Evolutionary conservation across 805 yeast genomes (phyloP), one percentile per base, ranked within the genome.

Genomic region (Wickerhamiella azymoides): DNA sequence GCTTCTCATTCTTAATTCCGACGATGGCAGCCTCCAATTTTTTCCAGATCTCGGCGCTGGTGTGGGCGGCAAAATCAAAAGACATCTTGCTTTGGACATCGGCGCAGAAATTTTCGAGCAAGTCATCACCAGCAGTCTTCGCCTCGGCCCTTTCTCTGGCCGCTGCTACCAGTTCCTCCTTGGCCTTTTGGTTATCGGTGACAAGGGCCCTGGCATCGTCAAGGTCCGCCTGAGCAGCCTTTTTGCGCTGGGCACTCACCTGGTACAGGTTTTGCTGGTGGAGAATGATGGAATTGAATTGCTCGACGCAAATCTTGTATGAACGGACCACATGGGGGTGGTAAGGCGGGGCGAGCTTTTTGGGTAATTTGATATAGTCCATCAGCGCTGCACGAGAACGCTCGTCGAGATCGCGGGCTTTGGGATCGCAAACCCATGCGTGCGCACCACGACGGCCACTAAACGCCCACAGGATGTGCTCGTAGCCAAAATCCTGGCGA

Each of bases 381-480:
- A 88, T 79, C 10, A 92, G 73, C 2, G 94, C 77, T 55, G 80
- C 71, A 56, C 98, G 74, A 49, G 76, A 74, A 5, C 67, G 56
- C 60, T 92, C 97, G 51, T 76, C 81, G 50, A 92, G 62, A 1
- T 61, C 56, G 47, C 96, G 67, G 1, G 96, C 96, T 40, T 88
- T 67, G 46, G 72, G 64, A 60, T 92, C 98, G 62, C 94, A 83
- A 19, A 92, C 72, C 98, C 98, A 92, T 57, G 97, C 93, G 70
- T 92, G 98, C 13, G 93, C 94, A 62, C 98, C 98, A 73, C 98
- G 83, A 70, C 98, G 81, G 40, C 98, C 98, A 0, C 96, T 85
- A 59, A 84, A 92, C 4, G 89, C 95, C 97, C 97, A 92, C 42
- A 92, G 69, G 58, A 85, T 68, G 62, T 84, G 79, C 49, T 77